A percentile compares a stretch with the other conserved stretches of the same genome.
Evolutionary conservation across 2,329 filamentous ascomycete species (phyloP).

Genomic region (Keithomyces neogunnii): DNA sequence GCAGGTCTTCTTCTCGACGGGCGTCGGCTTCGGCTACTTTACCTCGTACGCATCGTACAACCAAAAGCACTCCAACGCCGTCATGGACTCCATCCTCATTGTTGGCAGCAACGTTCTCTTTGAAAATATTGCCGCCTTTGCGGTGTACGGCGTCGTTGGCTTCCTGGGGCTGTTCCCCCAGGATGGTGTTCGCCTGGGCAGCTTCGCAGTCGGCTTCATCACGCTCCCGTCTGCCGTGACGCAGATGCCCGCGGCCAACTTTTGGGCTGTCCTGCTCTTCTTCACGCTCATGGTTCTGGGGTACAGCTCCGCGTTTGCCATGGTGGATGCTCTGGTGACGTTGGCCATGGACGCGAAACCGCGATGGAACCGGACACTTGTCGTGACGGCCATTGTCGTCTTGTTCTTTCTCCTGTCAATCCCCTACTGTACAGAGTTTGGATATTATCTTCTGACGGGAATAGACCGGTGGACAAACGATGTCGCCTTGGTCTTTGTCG

Average conservation of each 20-base stretch:
- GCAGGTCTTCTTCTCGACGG: constrained; percentile 52
- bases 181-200: constrained; percentile 34
- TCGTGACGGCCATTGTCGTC: constrained; percentile 41
- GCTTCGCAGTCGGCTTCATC: constrained; percentile 50
- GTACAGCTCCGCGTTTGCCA: constrained; percentile 50
- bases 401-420: constrained; percentile 45
- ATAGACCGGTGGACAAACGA: constrained; percentile 50
- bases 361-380: constrained; percentile 34
- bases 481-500: constrained; percentile 43
- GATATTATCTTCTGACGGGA: constrained; percentile 45
- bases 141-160: constrained; percentile 48
- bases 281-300: constrained; percentile 50
- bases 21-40: constrained; percentile 51
- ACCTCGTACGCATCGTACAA: constrained; percentile 52
- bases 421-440: constrained; percentile 49
- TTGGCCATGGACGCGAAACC: constrained; percentile 44
- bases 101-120: constrained; percentile 47
- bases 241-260: constrained; percentile 48
- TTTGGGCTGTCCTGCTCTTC: constrained; percentile 50
- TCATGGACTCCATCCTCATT: constrained; percentile 49
- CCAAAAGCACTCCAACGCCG: constrained; percentile 47
- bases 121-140: constrained; percentile 42
- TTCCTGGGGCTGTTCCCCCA: constrained; percentile 29
- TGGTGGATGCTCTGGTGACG: constrained; percentile 49
- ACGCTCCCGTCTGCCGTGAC: constrained; percentile 47